A percentile compares a stretch with the other conserved stretches of the same genome.
Conservation (phyloP, 495 filamentous ascomycete species). For the Talaromyces wortmannii region DNA sequence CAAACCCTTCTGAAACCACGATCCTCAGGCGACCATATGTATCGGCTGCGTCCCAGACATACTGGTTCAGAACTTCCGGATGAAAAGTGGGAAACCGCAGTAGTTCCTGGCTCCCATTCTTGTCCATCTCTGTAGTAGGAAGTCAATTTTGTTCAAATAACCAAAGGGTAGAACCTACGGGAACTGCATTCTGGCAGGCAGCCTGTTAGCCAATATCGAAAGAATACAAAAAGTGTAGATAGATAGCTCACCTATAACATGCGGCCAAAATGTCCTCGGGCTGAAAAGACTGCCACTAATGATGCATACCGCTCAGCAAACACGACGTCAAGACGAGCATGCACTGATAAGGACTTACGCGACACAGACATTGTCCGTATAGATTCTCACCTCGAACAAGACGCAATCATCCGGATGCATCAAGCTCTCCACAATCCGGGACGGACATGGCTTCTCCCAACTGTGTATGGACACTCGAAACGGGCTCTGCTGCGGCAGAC, state of each 20-base stretch:
- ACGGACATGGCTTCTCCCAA: slow-evolving; percentile 65
- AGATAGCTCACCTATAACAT: slow-evolving; percentile 40
- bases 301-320: not conserved
- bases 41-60: slow-evolving; percentile 67
- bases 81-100: slow-evolving; percentile 73
- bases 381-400: slow-evolving; percentile 61
- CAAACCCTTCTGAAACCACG: slow-evolving; percentile 70
- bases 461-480: slow-evolving; percentile 78
- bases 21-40: slow-evolving; percentile 68
- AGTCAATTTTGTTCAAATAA: slow-evolving; percentile 5
- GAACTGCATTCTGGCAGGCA: slow-evolving; percentile 16
- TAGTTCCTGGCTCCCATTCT: slow-evolving; percentile 50
- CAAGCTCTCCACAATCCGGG: slow-evolving; percentile 51
- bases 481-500: slow-evolving; percentile 46
- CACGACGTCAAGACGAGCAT: not conserved
- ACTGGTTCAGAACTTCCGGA: slow-evolving; percentile 60
- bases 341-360: slow-evolving; percentile 40
- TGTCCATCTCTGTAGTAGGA: slow-evolving; percentile 47
- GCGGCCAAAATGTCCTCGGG: slow-evolving; percentile 53
- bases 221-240: not conserved
- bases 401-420: slow-evolving; percentile 54
- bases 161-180: slow-evolving; percentile 6
- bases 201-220: not conserved
- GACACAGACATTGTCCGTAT: slow-evolving; percentile 61
- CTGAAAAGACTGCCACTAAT: slow-evolving; percentile 48